Percentiles rank a stretch among this genome's conserved stretches.
Evolutionary conservation across 2,329 filamentous ascomycete species (phyloP).

Genomic region (Ceratocystis diversiconidia): DNA sequence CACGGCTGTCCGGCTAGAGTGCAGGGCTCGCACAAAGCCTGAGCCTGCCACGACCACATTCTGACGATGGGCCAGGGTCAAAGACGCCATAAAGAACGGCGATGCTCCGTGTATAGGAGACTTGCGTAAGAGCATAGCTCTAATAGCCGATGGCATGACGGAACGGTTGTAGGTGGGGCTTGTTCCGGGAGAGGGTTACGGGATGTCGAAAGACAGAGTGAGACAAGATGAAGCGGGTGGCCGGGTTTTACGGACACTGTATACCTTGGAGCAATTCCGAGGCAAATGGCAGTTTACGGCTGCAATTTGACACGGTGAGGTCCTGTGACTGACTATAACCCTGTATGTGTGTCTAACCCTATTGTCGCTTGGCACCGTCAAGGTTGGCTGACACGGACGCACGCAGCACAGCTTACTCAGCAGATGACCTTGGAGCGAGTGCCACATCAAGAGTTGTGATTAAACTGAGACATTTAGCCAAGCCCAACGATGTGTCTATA

Average conservation of each 20-base stretch:
- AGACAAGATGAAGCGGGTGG: neutral
- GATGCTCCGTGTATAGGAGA: neutral
- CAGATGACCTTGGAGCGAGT: too few relatives aligned
- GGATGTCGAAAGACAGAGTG: neutral
- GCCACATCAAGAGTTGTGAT: too few relatives aligned
- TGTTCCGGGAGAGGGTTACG: neutral
- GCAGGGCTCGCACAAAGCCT: neutral
- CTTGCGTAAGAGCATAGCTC: neutral
- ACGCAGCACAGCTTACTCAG: too few relatives aligned
- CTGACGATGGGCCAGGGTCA: neutral
- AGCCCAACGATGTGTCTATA: too few relatives aligned
- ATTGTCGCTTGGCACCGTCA: too few relatives aligned
- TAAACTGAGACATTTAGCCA: too few relatives aligned
- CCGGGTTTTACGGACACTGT: neutral
- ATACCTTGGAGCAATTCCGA: neutral
- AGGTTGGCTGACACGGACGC: too few relatives aligned
- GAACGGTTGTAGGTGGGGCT: neutral
- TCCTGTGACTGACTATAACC: neutral
- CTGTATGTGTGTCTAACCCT: too few relatives aligned
- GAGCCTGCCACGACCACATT: neutral
- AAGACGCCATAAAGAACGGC: neutral
- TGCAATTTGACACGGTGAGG: neutral
- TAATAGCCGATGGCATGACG: neutral
- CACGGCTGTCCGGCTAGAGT: neutral
- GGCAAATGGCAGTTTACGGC: neutral